Conservation (phyloP, 225 moss, liverwort and hornwort species). For the Sphagnum contortum region DNA sequence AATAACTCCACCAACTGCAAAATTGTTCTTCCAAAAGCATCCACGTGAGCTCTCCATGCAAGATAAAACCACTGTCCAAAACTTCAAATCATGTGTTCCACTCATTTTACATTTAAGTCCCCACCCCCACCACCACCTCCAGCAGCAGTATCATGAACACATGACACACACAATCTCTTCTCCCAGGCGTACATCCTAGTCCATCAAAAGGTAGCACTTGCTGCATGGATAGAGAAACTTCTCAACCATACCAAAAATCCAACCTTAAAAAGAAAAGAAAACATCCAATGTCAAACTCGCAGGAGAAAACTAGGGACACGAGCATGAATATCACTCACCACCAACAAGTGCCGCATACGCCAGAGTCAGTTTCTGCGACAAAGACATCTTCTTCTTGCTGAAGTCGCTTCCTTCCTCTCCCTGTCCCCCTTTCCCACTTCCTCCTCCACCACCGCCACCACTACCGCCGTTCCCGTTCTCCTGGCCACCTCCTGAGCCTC, state of each 20-base stretch:
- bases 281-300: background rate
- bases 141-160: background rate
- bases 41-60: too few species aligned
- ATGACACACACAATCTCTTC: too few species aligned
- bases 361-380: conserved; percentile 84
- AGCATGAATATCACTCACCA: conserved; percentile 29
- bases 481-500: conserved; percentile 16
- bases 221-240: background rate
- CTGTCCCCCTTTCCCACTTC: conserved; percentile 3
- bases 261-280: background rate
- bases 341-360: conserved; percentile 79
- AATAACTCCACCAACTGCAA: conserved; percentile 75
- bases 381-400: conserved; percentile 38
- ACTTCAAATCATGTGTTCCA: too few species aligned
- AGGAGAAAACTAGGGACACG: background rate
- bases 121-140: background rate
- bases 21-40: too few species aligned
- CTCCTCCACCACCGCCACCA: conserved; percentile 25
- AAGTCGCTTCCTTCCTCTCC: conserved; percentile 12
- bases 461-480: conserved; percentile 55
- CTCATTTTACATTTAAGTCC: too few species aligned
- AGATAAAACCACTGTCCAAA: too few species aligned
- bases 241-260: background rate
- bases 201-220: too few species aligned
- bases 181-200: too few species aligned